Base-by-base conservation (phyloP, 192 early-diverging fungal species). In the Backusella parvicylindrica region DNA sequence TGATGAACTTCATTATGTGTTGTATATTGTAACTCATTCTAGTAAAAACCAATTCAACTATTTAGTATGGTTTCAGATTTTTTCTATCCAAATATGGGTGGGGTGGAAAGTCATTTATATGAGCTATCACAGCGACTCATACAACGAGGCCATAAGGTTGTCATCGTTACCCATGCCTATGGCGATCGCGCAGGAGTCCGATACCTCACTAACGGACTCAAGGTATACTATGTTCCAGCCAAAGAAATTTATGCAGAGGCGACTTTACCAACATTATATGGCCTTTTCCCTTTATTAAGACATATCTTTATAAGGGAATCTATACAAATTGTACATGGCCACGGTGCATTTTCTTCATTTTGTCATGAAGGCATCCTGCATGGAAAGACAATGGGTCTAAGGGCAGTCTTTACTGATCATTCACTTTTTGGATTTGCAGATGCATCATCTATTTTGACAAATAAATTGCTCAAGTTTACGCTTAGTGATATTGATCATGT, bases 341-440 rank as follows among this genome's bases (percentile, higher is more conserved):
- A 99, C 81, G 91, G 92, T 79, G 95, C 98, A 11, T 98, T 98
- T 66, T 99, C 98, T 3, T 83, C 92, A 40, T 86, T 98, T 81
- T 97, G 94, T 78, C 96, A 96, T 75, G 98, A 99, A 84, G 94
- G 94, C 21, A 97, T 99, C 36, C 77, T 99, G 70, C 96, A 98
- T 81, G 95, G 95, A 12, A 89, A 95, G 64, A 96, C 98, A 12
- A 96, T 99, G 96, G 96, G 96, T 0, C 83, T 99, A 16, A 92
- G 92, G 43, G 92, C 96, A 0, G 92, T 93, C 63, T 98, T 99
- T 78, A 99, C 98, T 1, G 98, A 99, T 81, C 98, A 99, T 77
- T 97, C 96, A 32, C 85, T 99, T 37, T 92, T 98, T 85, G 98
- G 98, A 37, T 99, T 99, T 82, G 95, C 95, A 15, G 95, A 99